Evolutionary conservation across 225 moss, liverwort and hornwort species (phyloP).

Genomic region (Marchantia paleacea): DNA sequence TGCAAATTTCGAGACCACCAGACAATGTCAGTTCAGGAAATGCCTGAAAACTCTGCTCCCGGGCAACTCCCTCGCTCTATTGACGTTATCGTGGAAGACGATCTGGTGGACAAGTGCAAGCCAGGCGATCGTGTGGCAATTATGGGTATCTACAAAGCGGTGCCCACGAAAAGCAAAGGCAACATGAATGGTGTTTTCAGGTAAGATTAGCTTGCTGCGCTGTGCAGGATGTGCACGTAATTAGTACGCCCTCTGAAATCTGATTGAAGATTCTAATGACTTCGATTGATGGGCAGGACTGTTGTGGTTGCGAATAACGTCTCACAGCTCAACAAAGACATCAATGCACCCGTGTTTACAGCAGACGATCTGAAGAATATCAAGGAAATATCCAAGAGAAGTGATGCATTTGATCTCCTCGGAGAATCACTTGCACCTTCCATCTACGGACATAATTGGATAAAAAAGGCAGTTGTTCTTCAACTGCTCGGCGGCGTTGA

Average conservation of each 20-base stretch:
- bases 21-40: constrained; percentile 82
- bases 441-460: constrained; percentile 86
- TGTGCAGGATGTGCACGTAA: not conserved
- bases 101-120: constrained; percentile 84
- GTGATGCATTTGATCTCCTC: constrained; percentile 68
- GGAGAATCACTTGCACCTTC: constrained; percentile 83
- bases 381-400: constrained; percentile 57
- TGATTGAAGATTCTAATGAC: not conserved
- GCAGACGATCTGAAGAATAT: constrained; percentile 69
- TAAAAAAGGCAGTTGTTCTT: constrained; percentile 78
- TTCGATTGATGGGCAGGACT: constrained; percentile 45
- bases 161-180: constrained; percentile 66
- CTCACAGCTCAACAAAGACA: constrained; percentile 72
- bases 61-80: constrained; percentile 89
- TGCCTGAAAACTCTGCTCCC: constrained; percentile 92
- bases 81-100: constrained; percentile 84
- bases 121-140: constrained; percentile 85
- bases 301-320: constrained; percentile 71
- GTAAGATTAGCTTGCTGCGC: constrained; percentile 21
- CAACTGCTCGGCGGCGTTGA: constrained; percentile 82
- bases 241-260: not conserved
- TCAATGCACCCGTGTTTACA: constrained; percentile 76
- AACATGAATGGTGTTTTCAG: constrained; percentile 84
- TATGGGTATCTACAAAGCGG: constrained; percentile 75
- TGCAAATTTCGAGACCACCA: constrained; percentile 80